Conservation (phyloP, 2,329 filamentous ascomycete species). For the Calonectria pauciramosa region DNA sequence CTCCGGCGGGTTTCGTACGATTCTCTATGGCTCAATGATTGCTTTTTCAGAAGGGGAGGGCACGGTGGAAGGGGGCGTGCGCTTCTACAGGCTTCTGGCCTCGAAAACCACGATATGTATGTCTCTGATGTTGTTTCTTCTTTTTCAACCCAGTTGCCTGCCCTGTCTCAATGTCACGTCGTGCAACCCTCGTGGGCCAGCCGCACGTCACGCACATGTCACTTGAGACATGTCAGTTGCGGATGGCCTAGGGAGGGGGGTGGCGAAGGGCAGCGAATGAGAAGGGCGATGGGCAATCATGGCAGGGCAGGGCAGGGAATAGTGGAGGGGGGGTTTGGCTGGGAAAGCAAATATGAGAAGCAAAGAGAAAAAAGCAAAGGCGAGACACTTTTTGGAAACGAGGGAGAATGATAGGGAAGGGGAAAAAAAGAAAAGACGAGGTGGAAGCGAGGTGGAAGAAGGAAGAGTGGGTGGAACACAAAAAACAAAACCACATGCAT, state of each 20-base stretch:
- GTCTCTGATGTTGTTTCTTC: slow-evolving; percentile 4
- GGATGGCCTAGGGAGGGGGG: background rate
- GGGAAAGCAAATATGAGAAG: background rate
- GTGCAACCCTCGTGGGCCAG: slow-evolving; percentile 13
- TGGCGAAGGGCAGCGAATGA: background rate
- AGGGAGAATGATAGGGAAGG: background rate
- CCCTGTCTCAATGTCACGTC: slow-evolving; percentile 2
- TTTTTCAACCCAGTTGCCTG: background rate
- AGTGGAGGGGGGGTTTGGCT: background rate
- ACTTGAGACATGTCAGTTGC: slow-evolving; percentile 18
- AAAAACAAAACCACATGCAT: slow-evolving; percentile 12
- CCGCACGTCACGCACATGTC: slow-evolving; percentile 14
- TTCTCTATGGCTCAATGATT: background rate
- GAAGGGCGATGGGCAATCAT: background rate
- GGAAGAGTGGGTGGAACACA: background rate
- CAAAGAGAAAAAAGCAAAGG: background rate
- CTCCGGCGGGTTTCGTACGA: background rate
- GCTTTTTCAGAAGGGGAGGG: background rate
- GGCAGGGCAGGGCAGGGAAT: background rate
- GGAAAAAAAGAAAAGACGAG: background rate
- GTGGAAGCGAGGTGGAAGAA: slow-evolving; percentile 1
- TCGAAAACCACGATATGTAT: background rate
- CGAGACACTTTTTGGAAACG: slow-evolving; percentile 5
- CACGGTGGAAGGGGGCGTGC: background rate
- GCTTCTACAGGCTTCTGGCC: background rate